Evolutionary conservation across 2,329 filamentous ascomycete species (phyloP).

Genomic region (Fusarium euwallaceae): DNA sequence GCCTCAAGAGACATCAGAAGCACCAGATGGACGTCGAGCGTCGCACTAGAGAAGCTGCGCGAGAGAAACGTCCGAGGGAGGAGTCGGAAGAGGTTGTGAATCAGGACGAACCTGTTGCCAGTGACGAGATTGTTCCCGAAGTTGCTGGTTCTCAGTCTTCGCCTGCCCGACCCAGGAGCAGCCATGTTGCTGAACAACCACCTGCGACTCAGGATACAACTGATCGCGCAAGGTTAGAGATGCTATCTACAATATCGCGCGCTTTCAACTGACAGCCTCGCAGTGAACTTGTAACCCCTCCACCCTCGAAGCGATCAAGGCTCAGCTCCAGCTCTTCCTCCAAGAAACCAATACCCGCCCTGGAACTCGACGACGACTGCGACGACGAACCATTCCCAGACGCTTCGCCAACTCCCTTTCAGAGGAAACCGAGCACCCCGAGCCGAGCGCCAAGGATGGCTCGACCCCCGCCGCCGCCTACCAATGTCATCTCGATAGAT

Average conservation of each 20-base stretch:
- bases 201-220: constrained; percentile 20
- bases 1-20: constrained; percentile 44
- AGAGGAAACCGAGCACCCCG: constrained; percentile 16
- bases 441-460: constrained; percentile 18
- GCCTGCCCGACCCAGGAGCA: background rate
- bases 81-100: constrained; percentile 30
- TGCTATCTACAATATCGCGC: background rate
- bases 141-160: background rate
- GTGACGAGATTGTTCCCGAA: background rate
- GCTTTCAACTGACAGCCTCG: constrained; percentile 24
- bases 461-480: constrained; percentile 7
- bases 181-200: constrained; percentile 23
- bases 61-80: constrained; percentile 42
- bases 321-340: constrained; percentile 39
- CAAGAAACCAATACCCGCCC: constrained; percentile 28
- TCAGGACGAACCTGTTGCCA: background rate
- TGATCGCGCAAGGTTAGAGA: constrained; percentile 40
- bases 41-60: constrained; percentile 22
- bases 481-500: constrained; percentile 49
- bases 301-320: constrained; percentile 56
- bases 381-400: constrained; percentile 31
- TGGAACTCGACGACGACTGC: constrained; percentile 23
- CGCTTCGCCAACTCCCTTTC: constrained; percentile 40
- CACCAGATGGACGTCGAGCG: constrained; percentile 40
- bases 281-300: constrained; percentile 54